These are phyloP conservation scores for Pharus latifolius DNA, from an alignment of 176 grass and related monocot genomes.

Conservation along the genomic window DNA sequence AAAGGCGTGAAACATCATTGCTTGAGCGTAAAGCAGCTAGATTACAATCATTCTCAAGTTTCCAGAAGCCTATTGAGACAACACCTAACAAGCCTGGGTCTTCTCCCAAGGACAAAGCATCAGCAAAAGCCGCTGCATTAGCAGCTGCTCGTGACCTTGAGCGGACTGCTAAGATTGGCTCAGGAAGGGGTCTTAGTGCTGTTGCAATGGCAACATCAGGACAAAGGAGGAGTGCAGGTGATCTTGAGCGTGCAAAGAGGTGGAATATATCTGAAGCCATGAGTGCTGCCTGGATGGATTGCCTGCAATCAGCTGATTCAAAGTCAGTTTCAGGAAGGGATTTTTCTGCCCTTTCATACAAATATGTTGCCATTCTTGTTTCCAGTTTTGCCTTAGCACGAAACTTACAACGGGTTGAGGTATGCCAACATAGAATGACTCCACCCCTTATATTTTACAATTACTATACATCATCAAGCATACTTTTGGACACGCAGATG, in stretches of 20 bases:
- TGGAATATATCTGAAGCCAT: slow-evolving; percentile 98
- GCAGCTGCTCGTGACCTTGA: slow-evolving; percentile 88
- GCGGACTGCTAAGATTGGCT: slow-evolving; percentile 90
- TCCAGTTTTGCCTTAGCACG: slow-evolving; percentile 81
- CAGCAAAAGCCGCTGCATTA: slow-evolving; percentile 78
- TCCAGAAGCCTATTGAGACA: slow-evolving; percentile 71
- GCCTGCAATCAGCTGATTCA: slow-evolving; percentile 70
- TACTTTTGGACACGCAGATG: slow-evolving; percentile 58
- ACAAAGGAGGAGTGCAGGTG: slow-evolving; percentile 77
- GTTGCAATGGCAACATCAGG: slow-evolving; percentile 99
- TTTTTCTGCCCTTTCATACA: slow-evolving; percentile 88
- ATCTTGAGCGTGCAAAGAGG: slow-evolving; percentile 85
- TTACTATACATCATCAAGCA: slow-evolving; percentile 6
- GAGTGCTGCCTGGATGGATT: slow-evolving; percentile 92
- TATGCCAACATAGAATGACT: slow-evolving; percentile 30
- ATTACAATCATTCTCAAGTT: slow-evolving; percentile 72
- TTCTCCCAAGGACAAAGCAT: slow-evolving; percentile 78
- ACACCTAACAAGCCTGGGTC: slow-evolving; percentile 45
- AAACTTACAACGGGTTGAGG: slow-evolving; percentile 86
- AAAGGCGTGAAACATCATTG: slow-evolving; percentile 59
- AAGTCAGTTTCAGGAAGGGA: slow-evolving; percentile 75
- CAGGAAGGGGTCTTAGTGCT: slow-evolving; percentile 90
- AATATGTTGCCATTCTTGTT: slow-evolving; percentile 97
- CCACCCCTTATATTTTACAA: slow-evolving; percentile 6
- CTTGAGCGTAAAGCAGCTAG: slow-evolving; percentile 63